Evolutionary conservation across 2,329 filamentous ascomycete species (phyloP).

Genomic region (Camillea tinctor): DNA sequence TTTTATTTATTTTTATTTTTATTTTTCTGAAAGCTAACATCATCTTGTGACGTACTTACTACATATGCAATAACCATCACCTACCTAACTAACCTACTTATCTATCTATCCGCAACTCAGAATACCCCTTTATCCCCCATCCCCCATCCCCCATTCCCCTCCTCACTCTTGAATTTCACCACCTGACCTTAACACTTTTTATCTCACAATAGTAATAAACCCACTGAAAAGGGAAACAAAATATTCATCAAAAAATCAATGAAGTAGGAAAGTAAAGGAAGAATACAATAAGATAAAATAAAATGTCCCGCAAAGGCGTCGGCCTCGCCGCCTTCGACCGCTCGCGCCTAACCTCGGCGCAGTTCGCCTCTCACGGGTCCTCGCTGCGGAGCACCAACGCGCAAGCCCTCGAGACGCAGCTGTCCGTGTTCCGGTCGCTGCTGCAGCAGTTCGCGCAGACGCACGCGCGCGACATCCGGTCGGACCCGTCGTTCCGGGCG

Average conservation of each 20-base stretch:
- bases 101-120: too few species aligned
- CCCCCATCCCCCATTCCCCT: too few species aligned
- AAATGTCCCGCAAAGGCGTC: slow-evolving; percentile 76
- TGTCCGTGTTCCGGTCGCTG: slow-evolving; percentile 92
- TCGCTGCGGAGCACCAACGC: slow-evolving; percentile 82
- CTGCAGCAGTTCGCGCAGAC: slow-evolving; percentile 94
- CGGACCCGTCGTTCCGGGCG: slow-evolving; percentile 89
- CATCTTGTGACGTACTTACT: not conserved
- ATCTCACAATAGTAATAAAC: too few species aligned
- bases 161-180: too few species aligned
- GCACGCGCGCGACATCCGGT: slow-evolving; percentile 93
- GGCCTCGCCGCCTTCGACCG: slow-evolving; percentile 89
- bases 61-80: too few species aligned
- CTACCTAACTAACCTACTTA: not conserved
- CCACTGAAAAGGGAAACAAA: not conserved
- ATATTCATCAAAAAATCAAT: too few species aligned
- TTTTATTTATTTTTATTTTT: too few species aligned
- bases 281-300: slow-evolving; percentile 2
- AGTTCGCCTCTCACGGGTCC: slow-evolving; percentile 87
- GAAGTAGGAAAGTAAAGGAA: not conserved
- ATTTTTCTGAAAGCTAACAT: too few species aligned
- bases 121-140: too few species aligned
- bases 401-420: slow-evolving; percentile 83
- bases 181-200: too few species aligned
- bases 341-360: slow-evolving; percentile 77